These are phyloP conservation scores for Bipolaris zeicola DNA, from an alignment of 2,329 filamentous ascomycete genomes.

Conservation along the genomic window DNA sequence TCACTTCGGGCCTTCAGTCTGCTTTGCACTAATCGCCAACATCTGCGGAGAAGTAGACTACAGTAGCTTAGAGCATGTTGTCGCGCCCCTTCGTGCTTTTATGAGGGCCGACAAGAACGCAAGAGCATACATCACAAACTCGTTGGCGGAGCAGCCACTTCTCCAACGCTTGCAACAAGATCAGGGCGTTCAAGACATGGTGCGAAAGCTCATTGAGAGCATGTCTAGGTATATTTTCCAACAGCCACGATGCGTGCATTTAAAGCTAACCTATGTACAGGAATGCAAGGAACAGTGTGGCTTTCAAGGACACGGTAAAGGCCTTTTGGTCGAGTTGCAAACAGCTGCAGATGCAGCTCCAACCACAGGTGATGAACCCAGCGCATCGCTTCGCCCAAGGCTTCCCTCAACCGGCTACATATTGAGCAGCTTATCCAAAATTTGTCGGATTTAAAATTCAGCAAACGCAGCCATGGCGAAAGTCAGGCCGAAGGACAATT, in stretches of 20 bases:
- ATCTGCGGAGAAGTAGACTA: slow-evolving; percentile 45
- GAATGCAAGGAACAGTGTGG: slow-evolving; percentile 39
- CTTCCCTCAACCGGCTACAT: slow-evolving; percentile 7
- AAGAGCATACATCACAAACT: slow-evolving; percentile 37
- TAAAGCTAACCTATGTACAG: slow-evolving; percentile 38
- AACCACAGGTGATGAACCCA: slow-evolving; percentile 37
- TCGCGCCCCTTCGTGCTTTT: slow-evolving; percentile 40
- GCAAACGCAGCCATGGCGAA: slow-evolving; percentile 74
- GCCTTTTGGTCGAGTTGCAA: slow-evolving; percentile 47
- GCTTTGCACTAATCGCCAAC: slow-evolving; percentile 40
- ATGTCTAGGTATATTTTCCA: slow-evolving; percentile 33
- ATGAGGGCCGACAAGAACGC: slow-evolving; percentile 41
- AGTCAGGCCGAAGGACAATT: slow-evolving; percentile 71
- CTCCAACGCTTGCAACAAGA: slow-evolving; percentile 39
- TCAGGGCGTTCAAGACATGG: slow-evolving; percentile 33
- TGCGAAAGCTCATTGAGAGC: slow-evolving; percentile 45
- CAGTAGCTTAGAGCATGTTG: slow-evolving; percentile 42
- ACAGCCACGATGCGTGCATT: not conserved
- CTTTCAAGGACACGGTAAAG: slow-evolving; percentile 46
- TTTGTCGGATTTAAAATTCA: slow-evolving; percentile 51
- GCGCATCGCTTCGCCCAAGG: slow-evolving; percentile 31
- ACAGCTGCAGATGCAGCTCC: slow-evolving; percentile 44
- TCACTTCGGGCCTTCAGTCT: slow-evolving; percentile 41
- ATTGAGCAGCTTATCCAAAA: slow-evolving; percentile 3
- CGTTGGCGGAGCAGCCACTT: slow-evolving; percentile 38